A percentile compares a stretch with the other conserved stretches of the same genome.
Conservation (phyloP, 176 grass and related monocot species). For the Rhynchospora pubera region DNA sequence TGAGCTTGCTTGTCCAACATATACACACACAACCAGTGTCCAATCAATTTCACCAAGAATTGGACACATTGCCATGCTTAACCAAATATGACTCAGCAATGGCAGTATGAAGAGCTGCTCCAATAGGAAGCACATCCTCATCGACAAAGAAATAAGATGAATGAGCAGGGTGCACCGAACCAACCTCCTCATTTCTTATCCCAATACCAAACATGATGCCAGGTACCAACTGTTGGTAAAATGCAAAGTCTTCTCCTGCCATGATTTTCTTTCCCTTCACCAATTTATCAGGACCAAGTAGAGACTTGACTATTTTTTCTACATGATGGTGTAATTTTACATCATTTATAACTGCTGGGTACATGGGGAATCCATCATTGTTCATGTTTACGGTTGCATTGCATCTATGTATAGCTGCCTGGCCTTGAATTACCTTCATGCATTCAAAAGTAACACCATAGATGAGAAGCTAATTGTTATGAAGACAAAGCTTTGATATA, state of each 20-base stretch:
- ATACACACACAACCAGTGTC: background rate
- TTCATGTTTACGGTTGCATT: constrained; percentile 31
- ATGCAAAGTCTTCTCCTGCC: constrained; percentile 91
- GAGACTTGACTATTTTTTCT: constrained; percentile 33
- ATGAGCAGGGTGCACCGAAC: constrained; percentile 48
- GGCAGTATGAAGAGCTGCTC: constrained; percentile 55
- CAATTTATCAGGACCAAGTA: constrained; percentile 66
- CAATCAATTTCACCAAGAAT: background rate
- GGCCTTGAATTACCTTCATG: constrained; percentile 72
- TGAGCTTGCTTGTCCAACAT: background rate
- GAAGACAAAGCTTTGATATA: background rate
- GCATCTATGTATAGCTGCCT: constrained; percentile 65
- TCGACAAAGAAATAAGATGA: constrained; percentile 64
- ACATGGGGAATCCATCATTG: constrained; percentile 38
- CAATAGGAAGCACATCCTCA: constrained; percentile 62
- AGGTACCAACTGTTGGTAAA: constrained; percentile 69
- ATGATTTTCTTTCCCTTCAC: constrained; percentile 61
- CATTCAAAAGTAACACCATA: background rate
- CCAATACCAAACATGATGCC: constrained; percentile 66
- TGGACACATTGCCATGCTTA: background rate
- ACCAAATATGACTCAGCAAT: constrained; percentile 49
- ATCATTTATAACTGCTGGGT: constrained; percentile 80
- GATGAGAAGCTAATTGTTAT: background rate
- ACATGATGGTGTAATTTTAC: constrained; percentile 48
- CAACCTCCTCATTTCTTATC: constrained; percentile 50